Conservation (phyloP, 1,284 basidiomycete species). For the Meira nashicola region DNA sequence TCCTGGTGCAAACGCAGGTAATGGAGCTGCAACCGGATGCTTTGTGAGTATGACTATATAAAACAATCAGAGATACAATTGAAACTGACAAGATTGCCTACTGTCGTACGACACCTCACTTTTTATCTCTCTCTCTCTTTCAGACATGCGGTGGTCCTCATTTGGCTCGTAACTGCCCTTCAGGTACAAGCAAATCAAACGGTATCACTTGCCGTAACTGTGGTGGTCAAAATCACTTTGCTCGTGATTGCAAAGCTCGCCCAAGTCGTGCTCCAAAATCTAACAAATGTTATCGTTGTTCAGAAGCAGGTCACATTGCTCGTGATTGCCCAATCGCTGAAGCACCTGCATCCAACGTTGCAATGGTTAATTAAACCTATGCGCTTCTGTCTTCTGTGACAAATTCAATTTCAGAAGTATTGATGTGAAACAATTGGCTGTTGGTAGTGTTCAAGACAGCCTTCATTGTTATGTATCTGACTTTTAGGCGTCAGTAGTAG, state of each 20-base stretch:
- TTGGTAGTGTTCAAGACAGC: no score
- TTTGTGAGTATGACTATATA: constrained; percentile 10
- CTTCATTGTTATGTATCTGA: no score
- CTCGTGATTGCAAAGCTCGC: constrained; percentile 14
- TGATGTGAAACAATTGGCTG: no score
- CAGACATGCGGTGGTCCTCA: constrained; percentile 17
- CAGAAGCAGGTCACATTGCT: constrained; percentile 12
- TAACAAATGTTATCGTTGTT: constrained; percentile 17
- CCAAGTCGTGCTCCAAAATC: constrained; percentile 7
- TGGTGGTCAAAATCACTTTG: constrained; percentile 18
- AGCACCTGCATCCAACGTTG: neutral
- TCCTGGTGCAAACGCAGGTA: constrained; percentile 6
- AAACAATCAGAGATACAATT: neutral
- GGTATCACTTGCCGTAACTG: constrained; percentile 13
- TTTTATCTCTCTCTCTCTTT: neutral
- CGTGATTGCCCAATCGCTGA: constrained; percentile 11
- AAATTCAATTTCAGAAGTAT: neutral
- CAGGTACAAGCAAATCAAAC: neutral
- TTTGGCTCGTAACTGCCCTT: constrained; percentile 16
- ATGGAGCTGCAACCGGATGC: constrained; percentile 6
- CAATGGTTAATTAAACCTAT: constrained; percentile 4
- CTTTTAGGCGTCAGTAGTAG: no score
- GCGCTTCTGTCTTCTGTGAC: neutral
- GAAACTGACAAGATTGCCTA: neutral
- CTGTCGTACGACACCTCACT: no score